These are phyloP conservation scores for Ceratobasidium sp. DNA, from an alignment of 1,284 basidiomycete genomes.

Conservation along the genomic window DNA sequence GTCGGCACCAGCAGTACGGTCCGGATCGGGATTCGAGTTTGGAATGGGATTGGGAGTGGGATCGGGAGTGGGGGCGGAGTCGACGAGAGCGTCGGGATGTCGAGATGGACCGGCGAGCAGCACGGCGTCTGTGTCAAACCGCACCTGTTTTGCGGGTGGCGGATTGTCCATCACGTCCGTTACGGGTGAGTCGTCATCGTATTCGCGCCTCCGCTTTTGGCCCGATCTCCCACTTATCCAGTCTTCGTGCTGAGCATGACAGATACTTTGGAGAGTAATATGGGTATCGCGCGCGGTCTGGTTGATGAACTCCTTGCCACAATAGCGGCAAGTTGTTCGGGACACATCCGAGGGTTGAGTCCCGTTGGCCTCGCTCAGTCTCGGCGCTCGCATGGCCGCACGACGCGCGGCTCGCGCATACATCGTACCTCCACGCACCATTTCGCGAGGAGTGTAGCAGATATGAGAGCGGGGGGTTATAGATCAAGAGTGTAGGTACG, in stretches of 20 bases:
- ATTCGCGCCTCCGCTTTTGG: neutral
- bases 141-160: neutral
- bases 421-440: neutral
- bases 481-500: no score
- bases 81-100: neutral
- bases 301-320: neutral
- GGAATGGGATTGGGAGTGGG: neutral
- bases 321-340: neutral
- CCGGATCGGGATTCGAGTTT: neutral
- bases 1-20: no score
- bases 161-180: neutral
- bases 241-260: neutral
- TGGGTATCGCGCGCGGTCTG: neutral
- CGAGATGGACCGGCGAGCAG: slow-evolving; percentile 10
- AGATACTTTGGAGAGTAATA: neutral
- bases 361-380: neutral
- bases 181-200: neutral
- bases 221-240: neutral
- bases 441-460: neutral
- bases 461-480: no score
- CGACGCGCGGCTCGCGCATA: slow-evolving; percentile 5
- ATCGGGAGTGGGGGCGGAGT: neutral
- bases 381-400: neutral
- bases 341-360: neutral
- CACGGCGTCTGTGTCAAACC: neutral